A percentile compares a stretch with the other conserved stretches of the same genome.
Evolutionary conservation across 2,329 filamentous ascomycete genomes (phyloP).

Genomic region (Aspergillus piperis): DNA sequence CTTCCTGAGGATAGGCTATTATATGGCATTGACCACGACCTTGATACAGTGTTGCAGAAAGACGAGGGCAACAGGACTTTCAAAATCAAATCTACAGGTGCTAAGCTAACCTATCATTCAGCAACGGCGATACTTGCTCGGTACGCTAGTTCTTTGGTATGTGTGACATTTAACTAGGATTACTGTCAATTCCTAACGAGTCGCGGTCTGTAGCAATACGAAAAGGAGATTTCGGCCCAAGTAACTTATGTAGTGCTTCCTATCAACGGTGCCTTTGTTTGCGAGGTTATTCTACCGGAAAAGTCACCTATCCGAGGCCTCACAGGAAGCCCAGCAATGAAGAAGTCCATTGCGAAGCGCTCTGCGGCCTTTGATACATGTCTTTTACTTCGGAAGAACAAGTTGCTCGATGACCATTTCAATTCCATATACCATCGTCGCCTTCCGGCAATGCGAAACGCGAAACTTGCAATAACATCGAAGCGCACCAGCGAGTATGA

Average conservation of each 20-base stretch:
- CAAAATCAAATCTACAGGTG: constrained; percentile 66
- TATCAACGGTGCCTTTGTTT: constrained; percentile 63
- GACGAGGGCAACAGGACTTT: constrained; percentile 57
- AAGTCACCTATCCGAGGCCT: constrained; percentile 69
- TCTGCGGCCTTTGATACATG: constrained; percentile 88
- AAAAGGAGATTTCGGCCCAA: constrained; percentile 50
- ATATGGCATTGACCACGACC: constrained; percentile 58
- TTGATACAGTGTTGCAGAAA: constrained; percentile 58
- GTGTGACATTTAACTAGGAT: constrained; percentile 12
- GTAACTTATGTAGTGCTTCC: constrained; percentile 64
- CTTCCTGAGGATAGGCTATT: constrained; percentile 75
- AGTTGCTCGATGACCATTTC: constrained; percentile 71
- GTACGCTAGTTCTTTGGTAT: constrained; percentile 69
- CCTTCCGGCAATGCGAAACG: constrained; percentile 83
- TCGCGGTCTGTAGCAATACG: constrained; percentile 40
- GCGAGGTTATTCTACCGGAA: constrained; percentile 77
- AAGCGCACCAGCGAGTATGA: constrained; percentile 73
- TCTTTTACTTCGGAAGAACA: constrained; percentile 64
- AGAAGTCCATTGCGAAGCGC: constrained; percentile 78
- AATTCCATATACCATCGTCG: constrained; percentile 71
- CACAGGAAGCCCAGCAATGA: constrained; percentile 63
- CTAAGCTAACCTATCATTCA: constrained; percentile 75
- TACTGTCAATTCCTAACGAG: no score
- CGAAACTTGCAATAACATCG: constrained; percentile 74
- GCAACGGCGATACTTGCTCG: constrained; percentile 71